phyloP scores from a whole-genome alignment of 495 filamentous ascomycete species.

The Pseudoneurospora amorphoporcata region DNA sequence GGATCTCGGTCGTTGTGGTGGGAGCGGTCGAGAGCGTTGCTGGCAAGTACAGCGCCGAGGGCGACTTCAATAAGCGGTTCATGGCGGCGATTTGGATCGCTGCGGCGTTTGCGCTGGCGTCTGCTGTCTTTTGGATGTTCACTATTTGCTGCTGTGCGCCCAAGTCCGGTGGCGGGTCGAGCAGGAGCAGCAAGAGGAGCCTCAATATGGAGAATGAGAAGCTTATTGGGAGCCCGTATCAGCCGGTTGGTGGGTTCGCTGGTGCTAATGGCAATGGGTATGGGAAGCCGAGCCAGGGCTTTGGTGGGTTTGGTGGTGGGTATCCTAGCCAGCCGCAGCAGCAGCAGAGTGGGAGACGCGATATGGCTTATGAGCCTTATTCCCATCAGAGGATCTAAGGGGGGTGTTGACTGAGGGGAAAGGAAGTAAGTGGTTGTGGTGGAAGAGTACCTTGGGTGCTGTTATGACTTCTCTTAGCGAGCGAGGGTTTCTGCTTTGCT shows the following conservation, averaged over 20 bases:
- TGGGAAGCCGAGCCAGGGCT: slow-evolving; percentile 20
- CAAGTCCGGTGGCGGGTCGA: slow-evolving; percentile 20
- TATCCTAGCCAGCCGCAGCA: slow-evolving; percentile 11
- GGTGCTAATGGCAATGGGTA: slow-evolving; percentile 20
- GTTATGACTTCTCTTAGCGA: not conserved
- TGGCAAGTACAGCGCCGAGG: slow-evolving; percentile 54
- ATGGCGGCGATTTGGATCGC: slow-evolving; percentile 67
- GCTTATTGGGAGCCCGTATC: slow-evolving; percentile 34
- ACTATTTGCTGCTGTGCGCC: slow-evolving; percentile 77
- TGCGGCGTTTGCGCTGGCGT: slow-evolving; percentile 61
- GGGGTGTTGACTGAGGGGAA: not conserved
- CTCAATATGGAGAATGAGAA: slow-evolving; percentile 31
- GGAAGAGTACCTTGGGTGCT: not conserved
- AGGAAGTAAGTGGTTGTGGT: not conserved
- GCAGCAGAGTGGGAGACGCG: slow-evolving; percentile 14
- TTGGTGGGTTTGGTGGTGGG: not conserved
- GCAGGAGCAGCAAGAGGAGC: slow-evolving; percentile 5
- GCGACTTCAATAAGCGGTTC: slow-evolving; percentile 54
- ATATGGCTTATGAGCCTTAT: slow-evolving; percentile 46
- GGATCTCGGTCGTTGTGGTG: slow-evolving; percentile 50
- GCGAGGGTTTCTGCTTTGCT: not conserved
- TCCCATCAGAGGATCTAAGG: slow-evolving; percentile 33
- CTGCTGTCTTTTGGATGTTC: slow-evolving; percentile 79
- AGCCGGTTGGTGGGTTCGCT: slow-evolving; percentile 30
- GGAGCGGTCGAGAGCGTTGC: slow-evolving; percentile 57